Base-by-base conservation (phyloP, 371 early-diverging fungal species). In the Mucor plumbeus region DNA sequence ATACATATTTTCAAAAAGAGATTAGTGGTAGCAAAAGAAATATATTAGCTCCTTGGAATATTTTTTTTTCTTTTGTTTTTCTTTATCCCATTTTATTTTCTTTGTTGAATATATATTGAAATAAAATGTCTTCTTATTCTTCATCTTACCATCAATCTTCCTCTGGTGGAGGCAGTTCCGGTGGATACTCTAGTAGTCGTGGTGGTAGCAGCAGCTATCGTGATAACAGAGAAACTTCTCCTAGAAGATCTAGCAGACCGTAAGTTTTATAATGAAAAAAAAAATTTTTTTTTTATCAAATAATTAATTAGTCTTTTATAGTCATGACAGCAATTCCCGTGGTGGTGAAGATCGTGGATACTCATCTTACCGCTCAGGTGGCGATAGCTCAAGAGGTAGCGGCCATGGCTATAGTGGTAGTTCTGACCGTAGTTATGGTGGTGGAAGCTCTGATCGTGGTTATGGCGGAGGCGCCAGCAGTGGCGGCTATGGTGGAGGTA, bases 301-400 rank as follows among this genome's bases (percentile, higher is more conserved):
- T 5, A 14, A 26, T 6, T 35, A 36, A 59, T 44, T 59, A 57
- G 63, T 54, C 57, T 65, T 59, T 26, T 65, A 62, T 44, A 78
- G 84, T 43, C 82, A 84, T 64, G 85, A 85, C 64, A 62, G 61
- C 38, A 64, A 68, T 50, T 76, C 72, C 19, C 70, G 73, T 10
- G 77, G 78, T 43, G 77, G 77, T 58, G 84, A 85, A 62, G 75
- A 75, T 59, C 80, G 83, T 63, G 83, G 79, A 34, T 77, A 76
- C 43, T 77, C 79, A 50, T 77, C 80, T 67, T 80, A 80, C 36
- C 75, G 76, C 26, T 69, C 75, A 17, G 64, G 69, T 47, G 75
- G 75, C 33, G 44, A 67, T 33, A 62, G 73, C 35, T 67, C 71
- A 14, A 65, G 70, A 14, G 60, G 71, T 7, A 63, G 63, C 36